These are phyloP conservation scores for Coemansia pectinata DNA, from an alignment of 192 early-diverging fungal genomes.

Conservation along the genomic window DNA sequence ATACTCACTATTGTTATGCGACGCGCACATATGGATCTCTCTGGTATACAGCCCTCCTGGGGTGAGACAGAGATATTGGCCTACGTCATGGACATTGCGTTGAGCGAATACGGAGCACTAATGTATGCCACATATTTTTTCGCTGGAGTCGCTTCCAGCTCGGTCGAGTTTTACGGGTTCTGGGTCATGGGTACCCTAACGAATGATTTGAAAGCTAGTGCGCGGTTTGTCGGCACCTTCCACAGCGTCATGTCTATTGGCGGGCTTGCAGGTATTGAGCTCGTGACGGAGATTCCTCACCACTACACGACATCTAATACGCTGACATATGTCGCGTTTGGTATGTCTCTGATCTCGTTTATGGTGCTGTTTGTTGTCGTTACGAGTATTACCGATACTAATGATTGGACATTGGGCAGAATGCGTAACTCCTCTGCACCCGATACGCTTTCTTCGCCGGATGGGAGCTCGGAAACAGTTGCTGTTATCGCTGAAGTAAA, in stretches of 20 bases:
- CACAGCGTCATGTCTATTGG: conserved; percentile 41
- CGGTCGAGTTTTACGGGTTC: conserved; percentile 45
- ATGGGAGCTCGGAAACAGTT: conserved; percentile 12
- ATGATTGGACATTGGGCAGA: conserved; percentile 42
- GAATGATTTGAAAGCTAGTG: conserved; percentile 42
- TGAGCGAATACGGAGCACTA: conserved; percentile 12
- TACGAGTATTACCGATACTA: conserved; percentile 37
- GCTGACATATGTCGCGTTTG: conserved; percentile 23
- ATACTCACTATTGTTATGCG: conserved; percentile 17
- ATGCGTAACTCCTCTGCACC: conserved; percentile 7
- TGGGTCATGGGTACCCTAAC: conserved; percentile 52
- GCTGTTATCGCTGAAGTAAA: conserved; percentile 30
- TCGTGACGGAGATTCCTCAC: conserved; percentile 18
- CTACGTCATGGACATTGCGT: conserved; percentile 13
- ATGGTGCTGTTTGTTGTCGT: conserved; percentile 30
- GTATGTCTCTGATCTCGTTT: conserved; percentile 17
- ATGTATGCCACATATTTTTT: conserved; percentile 35
- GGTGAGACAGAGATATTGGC: neutral
- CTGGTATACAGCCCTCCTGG: conserved; percentile 14
- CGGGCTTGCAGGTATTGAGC: conserved; percentile 27
- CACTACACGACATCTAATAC: conserved; percentile 20
- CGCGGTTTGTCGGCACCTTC: conserved; percentile 39
- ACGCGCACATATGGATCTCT: neutral
- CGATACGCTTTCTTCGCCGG: neutral
- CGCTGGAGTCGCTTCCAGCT: conserved; percentile 36